Evolutionary conservation across 75 land plant genomes (phyloP).

Genomic region (Selaginella moellendorffii): DNA sequence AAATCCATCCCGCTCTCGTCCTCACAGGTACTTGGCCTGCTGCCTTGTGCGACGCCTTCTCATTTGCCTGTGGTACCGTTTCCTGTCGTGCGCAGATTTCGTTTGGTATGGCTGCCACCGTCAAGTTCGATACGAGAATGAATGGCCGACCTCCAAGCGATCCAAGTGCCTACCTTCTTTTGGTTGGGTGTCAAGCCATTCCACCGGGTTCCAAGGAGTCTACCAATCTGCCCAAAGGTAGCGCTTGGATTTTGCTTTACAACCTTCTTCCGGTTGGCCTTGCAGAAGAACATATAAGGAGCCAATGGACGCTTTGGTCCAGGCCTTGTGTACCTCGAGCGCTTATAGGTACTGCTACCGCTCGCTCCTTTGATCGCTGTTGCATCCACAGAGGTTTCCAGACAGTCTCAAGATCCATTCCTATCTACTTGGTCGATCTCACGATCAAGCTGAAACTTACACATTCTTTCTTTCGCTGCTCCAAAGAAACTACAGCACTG

Average conservation of each 20-base stretch:
- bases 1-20: no score
- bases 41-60: background rate
- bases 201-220: slow-evolving; percentile 19
- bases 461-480: no score
- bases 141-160: background rate
- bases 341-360: background rate
- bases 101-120: slow-evolving; percentile 14
- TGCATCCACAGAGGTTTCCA: no score
- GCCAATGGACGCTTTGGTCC: slow-evolving; percentile 18
- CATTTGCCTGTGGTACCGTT: slow-evolving; percentile 13
- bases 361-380: background rate
- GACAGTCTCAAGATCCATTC: no score
- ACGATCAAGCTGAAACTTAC: no score
- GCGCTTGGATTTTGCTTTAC: slow-evolving; percentile 12
- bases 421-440: no score
- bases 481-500: no score
- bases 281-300: slow-evolving; percentile 25
- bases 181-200: slow-evolving; percentile 11
- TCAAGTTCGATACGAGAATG: background rate
- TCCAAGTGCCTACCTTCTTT: slow-evolving; percentile 13
- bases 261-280: slow-evolving; percentile 17
- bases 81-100: slow-evolving; percentile 21
- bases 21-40: background rate
- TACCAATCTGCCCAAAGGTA: slow-evolving; percentile 15
- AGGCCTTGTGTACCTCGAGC: background rate